phyloP scores from a whole-genome alignment of 352 stramenopile species.

The Globisporangium nagaii region DNA sequence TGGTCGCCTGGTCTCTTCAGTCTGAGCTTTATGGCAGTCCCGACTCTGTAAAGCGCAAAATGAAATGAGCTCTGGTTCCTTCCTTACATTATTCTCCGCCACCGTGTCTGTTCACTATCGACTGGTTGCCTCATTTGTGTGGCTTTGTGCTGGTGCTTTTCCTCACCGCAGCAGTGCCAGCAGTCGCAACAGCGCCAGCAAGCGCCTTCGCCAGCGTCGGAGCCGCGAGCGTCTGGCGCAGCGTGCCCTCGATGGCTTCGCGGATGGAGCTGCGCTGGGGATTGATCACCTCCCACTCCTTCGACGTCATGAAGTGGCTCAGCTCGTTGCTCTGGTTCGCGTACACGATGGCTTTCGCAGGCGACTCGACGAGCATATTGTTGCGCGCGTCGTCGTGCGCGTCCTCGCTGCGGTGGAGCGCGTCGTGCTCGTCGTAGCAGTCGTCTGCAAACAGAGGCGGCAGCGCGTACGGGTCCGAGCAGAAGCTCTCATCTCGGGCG shows the following conservation, averaged over 20 bases:
- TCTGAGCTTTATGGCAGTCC: no score
- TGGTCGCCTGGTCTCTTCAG: no score
- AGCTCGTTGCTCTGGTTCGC: constrained; percentile 34
- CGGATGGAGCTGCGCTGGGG: constrained; percentile 45
- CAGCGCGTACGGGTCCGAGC: constrained; percentile 56
- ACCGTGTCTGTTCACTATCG: not conserved
- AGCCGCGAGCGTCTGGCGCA: not conserved
- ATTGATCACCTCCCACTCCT: constrained; percentile 70
- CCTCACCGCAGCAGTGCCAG: not conserved
- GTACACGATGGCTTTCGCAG: constrained; percentile 60
- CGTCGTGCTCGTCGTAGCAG: constrained; percentile 12
- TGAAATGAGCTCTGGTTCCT: constrained; percentile 19
- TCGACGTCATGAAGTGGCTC: constrained; percentile 48
- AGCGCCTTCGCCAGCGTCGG: not conserved
- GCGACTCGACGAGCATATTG: constrained; percentile 19
- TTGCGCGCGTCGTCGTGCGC: constrained; percentile 12
- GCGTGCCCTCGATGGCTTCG: constrained; percentile 34
- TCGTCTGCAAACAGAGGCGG: constrained; percentile 64
- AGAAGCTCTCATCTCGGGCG: constrained; percentile 21
- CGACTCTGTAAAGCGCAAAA: not conserved
- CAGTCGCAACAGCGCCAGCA: not conserved
- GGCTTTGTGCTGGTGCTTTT: not conserved
- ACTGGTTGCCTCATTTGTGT: not conserved
- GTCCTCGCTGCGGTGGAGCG: constrained; percentile 9
- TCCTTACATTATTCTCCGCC: constrained; percentile 1